Evolutionary conservation across 192 early-diverging fungal genomes (phyloP).

Genomic region (Entomortierella chlamydospora): DNA sequence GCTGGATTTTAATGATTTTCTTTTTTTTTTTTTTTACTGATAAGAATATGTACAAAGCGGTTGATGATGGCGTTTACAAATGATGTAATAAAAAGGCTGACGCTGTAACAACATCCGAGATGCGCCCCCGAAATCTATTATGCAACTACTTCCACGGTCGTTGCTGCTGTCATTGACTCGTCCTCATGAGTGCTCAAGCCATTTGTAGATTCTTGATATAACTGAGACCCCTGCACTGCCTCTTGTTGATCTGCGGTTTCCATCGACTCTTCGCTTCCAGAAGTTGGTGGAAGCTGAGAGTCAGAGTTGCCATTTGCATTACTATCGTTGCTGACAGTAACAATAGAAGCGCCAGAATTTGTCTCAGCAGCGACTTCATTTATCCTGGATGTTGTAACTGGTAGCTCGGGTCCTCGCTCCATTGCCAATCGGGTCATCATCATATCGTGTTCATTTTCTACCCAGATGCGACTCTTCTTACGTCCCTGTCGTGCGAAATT

Average conservation of each 20-base stretch:
- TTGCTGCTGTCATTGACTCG: background rate
- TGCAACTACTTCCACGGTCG: conserved; percentile 20
- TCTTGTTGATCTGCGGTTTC: background rate
- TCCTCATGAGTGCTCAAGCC: background rate
- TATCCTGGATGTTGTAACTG: background rate
- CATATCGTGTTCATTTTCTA: conserved; percentile 54
- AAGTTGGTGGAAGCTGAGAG: too few relatives aligned
- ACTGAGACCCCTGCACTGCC: background rate
- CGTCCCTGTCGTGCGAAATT: conserved; percentile 17
- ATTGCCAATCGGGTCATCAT: conserved; percentile 46
- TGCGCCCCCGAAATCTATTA: too few relatives aligned
- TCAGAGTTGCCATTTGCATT: too few relatives aligned
- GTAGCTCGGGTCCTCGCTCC: conserved; percentile 27
- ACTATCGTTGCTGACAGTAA: background rate
- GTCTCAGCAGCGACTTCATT: background rate
- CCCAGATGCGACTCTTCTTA: conserved; percentile 46
- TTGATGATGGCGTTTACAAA: too few relatives aligned
- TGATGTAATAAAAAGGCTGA: too few relatives aligned
- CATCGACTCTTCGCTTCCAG: too few relatives aligned
- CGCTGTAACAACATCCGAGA: too few relatives aligned
- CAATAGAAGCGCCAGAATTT: too few relatives aligned
- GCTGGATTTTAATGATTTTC: too few relatives aligned
- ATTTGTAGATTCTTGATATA: background rate
- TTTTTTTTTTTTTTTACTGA: too few relatives aligned
- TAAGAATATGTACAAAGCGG: too few relatives aligned